Evolutionary conservation across 495 filamentous ascomycete genomes (phyloP), one percentile per base, ranked within the genome.

Genomic region (Penicillium soppii): DNA sequence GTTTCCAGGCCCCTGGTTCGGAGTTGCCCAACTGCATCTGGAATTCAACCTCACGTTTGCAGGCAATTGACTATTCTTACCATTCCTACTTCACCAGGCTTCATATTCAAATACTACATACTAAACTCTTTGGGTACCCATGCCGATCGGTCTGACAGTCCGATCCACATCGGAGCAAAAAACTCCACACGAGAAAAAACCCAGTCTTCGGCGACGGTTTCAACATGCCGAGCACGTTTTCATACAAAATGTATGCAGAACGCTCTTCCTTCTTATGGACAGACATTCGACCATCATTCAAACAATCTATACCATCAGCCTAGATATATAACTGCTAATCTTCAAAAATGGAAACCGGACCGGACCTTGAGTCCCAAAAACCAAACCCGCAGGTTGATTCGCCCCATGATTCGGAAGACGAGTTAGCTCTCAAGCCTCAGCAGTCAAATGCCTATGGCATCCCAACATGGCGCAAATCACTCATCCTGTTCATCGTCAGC

Each of bases 401-500:
- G n/a, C 49, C 53, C 13, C 56, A 60, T 22, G 53, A 59, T 19
- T 54, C 51, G 17, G 57, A 58, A 15, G 44, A 53, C 2, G 48
- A 57, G 3, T 1, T 38, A 25, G 32, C 26, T 10, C 22, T 43
- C 8, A 58, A 63, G 37, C 53, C 50, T 16, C 55, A 52, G 23
- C 47, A 40, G 7, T 52, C 53, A 25, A 49, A 56, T 1, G 62
- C 62, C 6, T 68, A 66, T 49, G 19, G 35, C 23, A 56, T 75
- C 17, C 67, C 69, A 21, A 42, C 38, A 46, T 76, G 73, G 73
- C 66, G 65, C 39, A 76, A 76, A 66, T 63, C 50, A 19, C 60
- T 76, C 19, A 76, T 76, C 44, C 58, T 76, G 29, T 74, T 74
- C 59, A 45, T 68, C 27, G 66, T 71, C 40, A 69, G 65, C 51